These are phyloP conservation scores for Eleusine indica DNA, from an alignment of 176 grass and related monocot species.

Conservation along the genomic window DNA sequence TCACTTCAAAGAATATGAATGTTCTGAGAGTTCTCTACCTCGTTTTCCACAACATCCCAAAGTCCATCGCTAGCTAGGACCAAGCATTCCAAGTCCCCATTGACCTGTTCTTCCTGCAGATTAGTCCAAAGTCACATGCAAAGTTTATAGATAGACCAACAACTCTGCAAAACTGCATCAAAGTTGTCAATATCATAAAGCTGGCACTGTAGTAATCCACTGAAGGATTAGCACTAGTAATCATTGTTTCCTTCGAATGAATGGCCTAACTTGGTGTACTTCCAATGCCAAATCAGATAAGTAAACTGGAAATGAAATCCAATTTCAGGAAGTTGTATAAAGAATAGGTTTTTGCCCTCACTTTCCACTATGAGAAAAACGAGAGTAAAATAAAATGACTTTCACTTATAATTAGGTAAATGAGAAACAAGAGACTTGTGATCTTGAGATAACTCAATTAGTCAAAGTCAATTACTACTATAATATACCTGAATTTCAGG, in stretches of 20 bases:
- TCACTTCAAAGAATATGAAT: conserved; percentile 1
- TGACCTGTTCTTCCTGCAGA: conserved; percentile 65
- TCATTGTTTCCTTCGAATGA: not conserved
- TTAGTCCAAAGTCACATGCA: not conserved
- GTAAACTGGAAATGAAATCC: conserved; percentile 9
- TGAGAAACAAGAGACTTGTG: not conserved
- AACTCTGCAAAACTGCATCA: not conserved
- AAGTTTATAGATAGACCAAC: not conserved
- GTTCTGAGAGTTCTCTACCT: conserved; percentile 61
- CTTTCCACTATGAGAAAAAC: not conserved
- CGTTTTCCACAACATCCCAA: conserved; percentile 92
- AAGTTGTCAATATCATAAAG: not conserved
- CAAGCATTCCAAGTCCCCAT: conserved; percentile 77
- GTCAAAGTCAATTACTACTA: conserved; percentile 28
- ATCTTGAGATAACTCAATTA: conserved; percentile 29
- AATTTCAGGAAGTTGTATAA: not conserved
- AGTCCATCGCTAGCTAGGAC: conserved; percentile 94
- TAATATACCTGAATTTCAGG: conserved; percentile 83
- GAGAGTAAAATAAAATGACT: not conserved
- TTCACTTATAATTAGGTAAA: not conserved
- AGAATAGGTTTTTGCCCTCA: not conserved
- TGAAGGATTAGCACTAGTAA: not conserved
- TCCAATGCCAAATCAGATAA: conserved; percentile 1
- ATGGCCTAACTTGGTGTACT: not conserved
- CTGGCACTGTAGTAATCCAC: not conserved